These are phyloP conservation scores for Gautieria morchelliformis DNA, from an alignment of 768 basidiomycete genomes.

Conservation along the genomic window DNA sequence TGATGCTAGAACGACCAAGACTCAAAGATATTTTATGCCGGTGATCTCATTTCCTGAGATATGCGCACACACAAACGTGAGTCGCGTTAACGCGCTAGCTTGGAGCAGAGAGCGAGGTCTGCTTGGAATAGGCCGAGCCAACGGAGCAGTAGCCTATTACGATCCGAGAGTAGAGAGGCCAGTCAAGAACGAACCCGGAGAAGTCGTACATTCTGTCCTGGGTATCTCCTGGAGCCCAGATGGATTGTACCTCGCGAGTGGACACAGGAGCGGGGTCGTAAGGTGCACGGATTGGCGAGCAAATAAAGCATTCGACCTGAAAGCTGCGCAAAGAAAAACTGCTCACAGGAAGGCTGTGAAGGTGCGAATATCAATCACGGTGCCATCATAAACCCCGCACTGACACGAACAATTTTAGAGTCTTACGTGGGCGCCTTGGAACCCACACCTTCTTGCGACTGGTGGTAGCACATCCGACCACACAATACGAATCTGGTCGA, in stretches of 20 bases:
- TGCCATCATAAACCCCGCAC: neutral
- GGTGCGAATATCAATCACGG: conserved; percentile 21
- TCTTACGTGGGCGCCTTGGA: conserved; percentile 96
- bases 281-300: conserved; percentile 1
- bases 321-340: conserved; percentile 27
- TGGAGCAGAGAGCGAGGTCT: neutral
- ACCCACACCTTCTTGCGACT: conserved; percentile 80
- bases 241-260: conserved; percentile 84
- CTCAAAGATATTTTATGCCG: conserved; percentile 64
- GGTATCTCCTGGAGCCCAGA: conserved; percentile 72
- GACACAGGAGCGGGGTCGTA: conserved; percentile 95
- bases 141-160: neutral
- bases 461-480: conserved; percentile 94
- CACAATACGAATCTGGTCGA: conserved; percentile 70
- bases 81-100: neutral
- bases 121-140: neutral
- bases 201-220: neutral
- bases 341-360: conserved; percentile 49
- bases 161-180: neutral
- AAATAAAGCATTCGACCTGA: neutral
- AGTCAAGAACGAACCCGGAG: neutral
- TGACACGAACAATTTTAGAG: conserved; percentile 39
- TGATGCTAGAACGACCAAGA: conserved; percentile 76
- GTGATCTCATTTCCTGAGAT: conserved; percentile 53
- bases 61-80: conserved; percentile 32